Percentiles rank a stretch among this genome's conserved stretches.
Conservation (phyloP, 73 alveolate genomes). For the Symbiodinium pilosum region DNA sequence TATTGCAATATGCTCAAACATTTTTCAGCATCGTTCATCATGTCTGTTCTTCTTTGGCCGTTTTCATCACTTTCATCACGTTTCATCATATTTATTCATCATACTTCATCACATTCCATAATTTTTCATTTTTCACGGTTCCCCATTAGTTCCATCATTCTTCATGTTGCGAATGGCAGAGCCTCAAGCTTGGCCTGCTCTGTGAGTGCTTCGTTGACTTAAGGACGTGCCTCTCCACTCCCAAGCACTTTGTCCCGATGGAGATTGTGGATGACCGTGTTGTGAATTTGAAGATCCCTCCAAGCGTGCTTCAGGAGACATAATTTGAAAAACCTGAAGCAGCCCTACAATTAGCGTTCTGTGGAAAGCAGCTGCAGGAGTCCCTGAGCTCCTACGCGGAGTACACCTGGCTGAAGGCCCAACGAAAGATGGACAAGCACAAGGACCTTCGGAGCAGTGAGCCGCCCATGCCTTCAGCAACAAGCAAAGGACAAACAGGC, state of each 20-base stretch:
- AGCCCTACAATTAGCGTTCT: too few relatives aligned
- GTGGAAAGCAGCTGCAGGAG: too few relatives aligned
- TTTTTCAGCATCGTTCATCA: too few relatives aligned
- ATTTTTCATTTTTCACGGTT: neutral
- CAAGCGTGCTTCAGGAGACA: neutral
- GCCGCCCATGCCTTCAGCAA: neutral
- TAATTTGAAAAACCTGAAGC: neutral
- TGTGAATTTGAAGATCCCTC: neutral
- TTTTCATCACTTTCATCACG: too few relatives aligned
- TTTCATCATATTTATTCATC: too few relatives aligned
- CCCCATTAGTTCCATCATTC: neutral
- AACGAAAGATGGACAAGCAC: slow-evolving; percentile 18
- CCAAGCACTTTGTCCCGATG: slow-evolving; percentile 26
- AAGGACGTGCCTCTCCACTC: slow-evolving; percentile 75
- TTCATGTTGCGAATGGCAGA: neutral
- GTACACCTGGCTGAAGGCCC: slow-evolving; percentile 84
- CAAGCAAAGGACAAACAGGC: neutral
- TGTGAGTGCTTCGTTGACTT: too few relatives aligned
- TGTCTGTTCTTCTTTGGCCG: too few relatives aligned
- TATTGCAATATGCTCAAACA: too few relatives aligned
- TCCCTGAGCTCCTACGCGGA: slow-evolving; percentile 58
- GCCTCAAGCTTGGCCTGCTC: neutral
- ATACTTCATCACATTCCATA: neutral
- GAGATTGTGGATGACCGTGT: slow-evolving; percentile 26
- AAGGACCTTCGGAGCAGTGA: slow-evolving; percentile 4